Conservation (phyloP, 208 protist genomes). For the Leishmania martiniquensis region DNA sequence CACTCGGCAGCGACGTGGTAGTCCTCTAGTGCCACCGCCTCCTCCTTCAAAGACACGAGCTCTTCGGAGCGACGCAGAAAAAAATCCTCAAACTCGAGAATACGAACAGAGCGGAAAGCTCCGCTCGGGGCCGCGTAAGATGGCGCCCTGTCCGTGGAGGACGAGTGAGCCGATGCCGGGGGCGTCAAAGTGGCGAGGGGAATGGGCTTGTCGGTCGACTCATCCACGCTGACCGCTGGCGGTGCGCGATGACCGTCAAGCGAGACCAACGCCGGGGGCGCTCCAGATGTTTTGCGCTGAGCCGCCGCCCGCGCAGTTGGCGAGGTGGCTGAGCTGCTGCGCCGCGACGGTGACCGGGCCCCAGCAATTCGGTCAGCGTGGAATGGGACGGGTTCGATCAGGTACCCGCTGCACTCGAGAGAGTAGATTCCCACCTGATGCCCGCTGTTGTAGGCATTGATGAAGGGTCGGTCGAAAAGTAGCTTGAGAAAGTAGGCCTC, state of each 20-base stretch:
- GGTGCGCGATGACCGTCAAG: no score
- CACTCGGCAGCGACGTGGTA: constrained; percentile 66
- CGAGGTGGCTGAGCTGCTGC: neutral
- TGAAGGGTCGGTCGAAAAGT: constrained; percentile 73
- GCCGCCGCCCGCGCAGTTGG: neutral
- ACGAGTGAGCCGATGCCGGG: neutral
- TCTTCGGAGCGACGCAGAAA: constrained; percentile 85
- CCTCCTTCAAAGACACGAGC: constrained; percentile 77
- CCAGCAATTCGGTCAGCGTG: constrained; percentile 28
- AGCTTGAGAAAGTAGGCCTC: constrained; percentile 91
- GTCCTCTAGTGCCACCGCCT: constrained; percentile 73
- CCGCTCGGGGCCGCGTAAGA: neutral
- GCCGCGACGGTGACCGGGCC: neutral
- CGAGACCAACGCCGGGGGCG: neutral
- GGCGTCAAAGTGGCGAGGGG: neutral
- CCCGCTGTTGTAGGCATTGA: constrained; percentile 68
- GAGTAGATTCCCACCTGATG: constrained; percentile 88
- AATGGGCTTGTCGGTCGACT: neutral
- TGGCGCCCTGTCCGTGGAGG: neutral
- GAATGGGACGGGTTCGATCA: constrained; percentile 19
- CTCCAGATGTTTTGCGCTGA: neutral
- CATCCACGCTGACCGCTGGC: neutral
- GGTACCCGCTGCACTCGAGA: constrained; percentile 74
- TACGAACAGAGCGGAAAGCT: constrained; percentile 77
- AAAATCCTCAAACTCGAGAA: constrained; percentile 88